phyloP scores from a whole-genome alignment of 1,139 yeast genomes.

The Nakaseomyces uthaithaninus region DNA sequence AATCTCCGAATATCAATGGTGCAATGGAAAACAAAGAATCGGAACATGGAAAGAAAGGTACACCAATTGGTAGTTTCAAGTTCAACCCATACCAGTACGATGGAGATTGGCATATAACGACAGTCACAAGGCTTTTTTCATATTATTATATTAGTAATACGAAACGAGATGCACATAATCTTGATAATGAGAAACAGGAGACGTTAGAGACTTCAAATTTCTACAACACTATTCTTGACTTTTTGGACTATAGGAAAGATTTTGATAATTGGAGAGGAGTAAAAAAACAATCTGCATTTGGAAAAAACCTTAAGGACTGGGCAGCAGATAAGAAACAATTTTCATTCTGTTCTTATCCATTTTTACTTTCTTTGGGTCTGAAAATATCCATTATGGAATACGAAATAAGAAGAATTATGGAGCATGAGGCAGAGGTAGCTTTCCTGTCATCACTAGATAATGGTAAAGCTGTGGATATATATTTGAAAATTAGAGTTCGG shows the following conservation, averaged over 20 bases:
- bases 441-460: constrained; percentile 66
- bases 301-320: constrained; percentile 6
- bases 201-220: constrained; percentile 45
- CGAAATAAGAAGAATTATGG: constrained; percentile 80
- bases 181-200: constrained; percentile 18
- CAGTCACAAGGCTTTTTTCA: constrained; percentile 55
- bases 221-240: constrained; percentile 78
- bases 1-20: constrained; percentile 5
- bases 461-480: constrained; percentile 53
- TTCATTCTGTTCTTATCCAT: constrained; percentile 78
- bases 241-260: constrained; percentile 65
- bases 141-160: constrained; percentile 48
- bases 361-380: constrained; percentile 69
- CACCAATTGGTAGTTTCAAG: constrained; percentile 27
- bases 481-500: constrained; percentile 59
- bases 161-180: constrained; percentile 13
- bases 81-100: constrained; percentile 59
- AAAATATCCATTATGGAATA: constrained; percentile 74
- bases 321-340: constrained; percentile 24
- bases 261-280: constrained; percentile 69
- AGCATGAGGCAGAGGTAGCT: constrained; percentile 81
- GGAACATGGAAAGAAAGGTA: constrained; percentile 6
- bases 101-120: constrained; percentile 69
- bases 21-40: constrained; percentile 1
- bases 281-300: neutral